Percentiles rank a stretch among this genome's conserved stretches.
phyloP scores from a whole-genome alignment of 2,329 filamentous ascomycete genomes.

The Dactylellina haptotyla region DNA sequence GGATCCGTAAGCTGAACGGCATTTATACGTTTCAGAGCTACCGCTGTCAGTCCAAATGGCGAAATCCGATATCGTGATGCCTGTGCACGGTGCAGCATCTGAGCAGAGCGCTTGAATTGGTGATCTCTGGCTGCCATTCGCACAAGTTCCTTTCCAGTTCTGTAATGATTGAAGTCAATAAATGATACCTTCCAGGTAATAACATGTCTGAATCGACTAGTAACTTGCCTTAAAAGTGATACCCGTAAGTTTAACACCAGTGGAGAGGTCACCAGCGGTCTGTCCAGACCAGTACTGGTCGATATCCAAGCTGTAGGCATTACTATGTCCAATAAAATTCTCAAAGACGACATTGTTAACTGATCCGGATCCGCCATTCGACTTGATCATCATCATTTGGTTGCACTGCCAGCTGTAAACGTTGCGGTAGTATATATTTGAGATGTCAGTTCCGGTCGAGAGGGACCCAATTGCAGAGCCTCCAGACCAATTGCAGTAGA shows the following conservation, averaged over 20 bases:
- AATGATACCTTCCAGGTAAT: too few relatives aligned
- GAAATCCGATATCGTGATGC: slow-evolving; percentile 51
- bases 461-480: slow-evolving; percentile 55
- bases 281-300: slow-evolving; percentile 38
- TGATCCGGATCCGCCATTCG: slow-evolving; percentile 39
- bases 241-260: not conserved
- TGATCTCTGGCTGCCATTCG: slow-evolving; percentile 46
- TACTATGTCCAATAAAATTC: slow-evolving; percentile 51
- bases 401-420: slow-evolving; percentile 55
- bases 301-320: slow-evolving; percentile 53
- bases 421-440: slow-evolving; percentile 53
- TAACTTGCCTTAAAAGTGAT: slow-evolving; percentile 52
- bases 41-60: slow-evolving; percentile 47
- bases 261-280: not conserved
- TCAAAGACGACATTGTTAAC: slow-evolving; percentile 51
- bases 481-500: slow-evolving; percentile 55
- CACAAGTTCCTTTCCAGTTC: slow-evolving; percentile 55
- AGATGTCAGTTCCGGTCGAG: slow-evolving; percentile 38
- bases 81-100: slow-evolving; percentile 44
- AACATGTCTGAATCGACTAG: slow-evolving; percentile 57
- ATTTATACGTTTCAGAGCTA: not conserved
- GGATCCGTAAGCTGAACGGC: slow-evolving; percentile 3
- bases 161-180: slow-evolving; percentile 56
- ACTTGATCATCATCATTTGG: slow-evolving; percentile 55
- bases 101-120: slow-evolving; percentile 52